A percentile compares a stretch with the other conserved stretches of the same genome.
phyloP scores from a whole-genome alignment of 257 asterid genomes.

The Henckelia pumila region DNA sequence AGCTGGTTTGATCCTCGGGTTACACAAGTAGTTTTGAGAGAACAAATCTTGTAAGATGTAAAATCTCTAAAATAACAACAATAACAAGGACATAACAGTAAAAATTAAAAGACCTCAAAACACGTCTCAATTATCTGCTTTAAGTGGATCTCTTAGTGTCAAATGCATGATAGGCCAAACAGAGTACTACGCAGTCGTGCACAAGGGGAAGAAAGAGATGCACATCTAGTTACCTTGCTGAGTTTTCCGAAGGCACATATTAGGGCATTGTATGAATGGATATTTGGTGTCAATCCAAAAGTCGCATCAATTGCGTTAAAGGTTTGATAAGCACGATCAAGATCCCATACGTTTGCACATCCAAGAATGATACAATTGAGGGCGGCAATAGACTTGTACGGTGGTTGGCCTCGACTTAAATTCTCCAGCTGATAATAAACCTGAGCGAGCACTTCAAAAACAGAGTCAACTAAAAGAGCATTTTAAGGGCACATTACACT shows the following conservation, averaged over 20 bases:
- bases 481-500: slow-evolving; percentile 17
- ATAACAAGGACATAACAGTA: background rate
- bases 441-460: slow-evolving; percentile 42
- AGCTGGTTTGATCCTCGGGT: slow-evolving; percentile 6
- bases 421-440: slow-evolving; percentile 94
- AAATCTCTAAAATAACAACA: background rate
- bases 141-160: background rate
- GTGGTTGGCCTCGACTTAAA: slow-evolving; percentile 59
- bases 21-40: background rate
- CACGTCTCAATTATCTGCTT: background rate
- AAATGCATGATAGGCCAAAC: background rate
- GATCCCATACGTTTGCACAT: slow-evolving; percentile 94
- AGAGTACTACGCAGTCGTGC: background rate
- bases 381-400: slow-evolving; percentile 84
- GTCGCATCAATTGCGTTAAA: slow-evolving; percentile 60
- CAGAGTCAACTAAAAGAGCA: slow-evolving; percentile 24
- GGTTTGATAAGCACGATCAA: slow-evolving; percentile 94
- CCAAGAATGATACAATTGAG: slow-evolving; percentile 86
- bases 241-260: slow-evolving; percentile 81
- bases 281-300: slow-evolving; percentile 71
- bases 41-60: background rate
- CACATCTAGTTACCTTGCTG: slow-evolving; percentile 52
- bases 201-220: slow-evolving; percentile 15
- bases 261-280: slow-evolving; percentile 85
- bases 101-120: slow-evolving; percentile 15